Evolutionary conservation across 179 eudicot genomes (phyloP).

Genomic region (Beta lomatogona): DNA sequence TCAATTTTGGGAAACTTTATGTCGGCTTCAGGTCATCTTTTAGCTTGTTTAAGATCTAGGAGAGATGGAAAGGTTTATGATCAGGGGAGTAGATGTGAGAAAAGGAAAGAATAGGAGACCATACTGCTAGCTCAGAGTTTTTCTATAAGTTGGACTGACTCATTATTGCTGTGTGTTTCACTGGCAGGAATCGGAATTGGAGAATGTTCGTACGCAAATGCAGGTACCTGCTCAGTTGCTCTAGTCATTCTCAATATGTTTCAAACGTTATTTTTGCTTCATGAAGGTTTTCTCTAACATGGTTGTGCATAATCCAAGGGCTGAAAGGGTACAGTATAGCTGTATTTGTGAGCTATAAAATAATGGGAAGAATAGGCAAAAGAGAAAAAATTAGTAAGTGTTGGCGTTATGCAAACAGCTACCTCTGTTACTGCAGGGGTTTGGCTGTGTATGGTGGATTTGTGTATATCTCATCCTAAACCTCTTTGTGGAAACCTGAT

Average conservation of each 20-base stretch:
- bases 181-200: conserved; percentile 89
- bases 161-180: conserved; percentile 6
- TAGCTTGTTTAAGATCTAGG: neutral
- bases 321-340: neutral
- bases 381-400: neutral
- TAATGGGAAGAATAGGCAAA: neutral
- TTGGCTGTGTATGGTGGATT: neutral
- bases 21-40: neutral
- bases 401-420: neutral
- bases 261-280: conserved; percentile 17
- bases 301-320: neutral
- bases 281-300: neutral
- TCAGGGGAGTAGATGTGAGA: neutral
- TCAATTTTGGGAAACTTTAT: neutral
- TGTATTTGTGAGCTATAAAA: neutral
- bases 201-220: conserved; percentile 85
- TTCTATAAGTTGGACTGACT: conserved; percentile 6
- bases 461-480: neutral
- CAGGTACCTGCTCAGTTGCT: conserved; percentile 51
- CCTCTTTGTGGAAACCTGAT: neutral
- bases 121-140: neutral
- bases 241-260: neutral
- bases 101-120: neutral
- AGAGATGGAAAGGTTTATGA: neutral
- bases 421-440: neutral